Base-by-base conservation (phyloP, 345 rosid genomes). In the Eucalyptus victrix region DNA sequence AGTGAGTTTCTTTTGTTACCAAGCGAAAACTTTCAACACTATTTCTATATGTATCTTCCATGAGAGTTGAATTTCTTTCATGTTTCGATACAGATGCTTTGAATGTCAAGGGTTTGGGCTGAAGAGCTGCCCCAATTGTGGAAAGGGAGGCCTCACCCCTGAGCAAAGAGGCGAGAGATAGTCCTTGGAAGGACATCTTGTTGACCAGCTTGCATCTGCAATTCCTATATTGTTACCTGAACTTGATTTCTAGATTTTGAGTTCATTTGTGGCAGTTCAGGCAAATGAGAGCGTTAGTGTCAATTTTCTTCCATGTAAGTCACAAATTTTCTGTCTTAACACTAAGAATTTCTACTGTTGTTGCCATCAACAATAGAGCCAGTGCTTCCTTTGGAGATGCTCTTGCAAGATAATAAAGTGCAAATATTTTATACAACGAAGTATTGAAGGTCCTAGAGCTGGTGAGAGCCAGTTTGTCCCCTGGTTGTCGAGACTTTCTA, bases 101-200 rank as follows among this genome's bases (percentile, higher is more conserved):
- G 97, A 95, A 54, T 96, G 98, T 88, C 99, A 96, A 93, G 99
- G 98, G 72, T 97, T 97, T 32, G 99, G 98, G 76, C 58, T 96
- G 87, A 94, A 92, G 91, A 91, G 97, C 49, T 97, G 99, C 83
- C 99, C 98, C 9, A 89, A 50, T 42, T 97, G 97, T 90, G 96
- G 99, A 42, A 83, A 93, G 86, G 98, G 96, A 92, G 99, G 99
- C 62, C 90, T 96, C 40, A 95, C 96, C 5, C 97, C 97, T 23
- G 96, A 96, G 88, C 97, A 96, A 88, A 95, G 97, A 92, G 96
- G 96, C 49, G 97, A 95, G 90, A 91, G 96, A 92, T 95, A 80
- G 86, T n/a, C 50, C n/a, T 45, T 26, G 13, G 50, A 32, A 14
- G 53, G 24, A 26, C 40, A 67, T 9, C 69, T 49, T 54, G 34